A percentile compares a stretch with the other conserved stretches of the same genome.
These are phyloP conservation scores for Solanum bulbocastanum DNA, from an alignment of 257 asterid species.

Conservation along the genomic window DNA sequence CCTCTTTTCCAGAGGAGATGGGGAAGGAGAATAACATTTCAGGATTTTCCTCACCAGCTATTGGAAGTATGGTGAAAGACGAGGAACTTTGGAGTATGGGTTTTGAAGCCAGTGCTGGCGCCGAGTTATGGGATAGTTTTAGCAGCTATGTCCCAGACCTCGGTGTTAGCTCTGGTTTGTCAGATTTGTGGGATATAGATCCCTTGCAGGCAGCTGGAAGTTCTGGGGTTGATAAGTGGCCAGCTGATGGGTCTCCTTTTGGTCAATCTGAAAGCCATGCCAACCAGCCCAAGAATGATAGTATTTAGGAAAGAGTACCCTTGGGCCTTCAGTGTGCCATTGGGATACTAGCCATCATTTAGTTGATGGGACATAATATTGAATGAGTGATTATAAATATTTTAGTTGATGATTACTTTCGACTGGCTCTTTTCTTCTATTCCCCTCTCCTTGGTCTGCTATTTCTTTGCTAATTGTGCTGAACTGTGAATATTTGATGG, in stretches of 20 bases:
- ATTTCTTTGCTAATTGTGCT: background rate
- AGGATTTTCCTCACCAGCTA: constrained; percentile 13
- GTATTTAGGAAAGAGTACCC: constrained; percentile 20
- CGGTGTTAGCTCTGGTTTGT: constrained; percentile 15
- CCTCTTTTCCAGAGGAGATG: constrained; percentile 38
- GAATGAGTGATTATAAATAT: background rate
- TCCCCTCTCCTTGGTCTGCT: background rate
- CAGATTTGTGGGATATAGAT: constrained; percentile 52
- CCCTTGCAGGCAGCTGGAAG: constrained; percentile 31
- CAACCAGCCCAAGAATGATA: constrained; percentile 17
- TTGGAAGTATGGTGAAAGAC: constrained; percentile 24
- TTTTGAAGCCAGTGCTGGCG: constrained; percentile 16
- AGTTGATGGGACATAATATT: constrained; percentile 7
- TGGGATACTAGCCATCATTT: constrained; percentile 16
- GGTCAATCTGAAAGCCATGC: constrained; percentile 13
- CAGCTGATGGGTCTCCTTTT: constrained; percentile 24
- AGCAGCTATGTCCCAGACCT: constrained; percentile 30
- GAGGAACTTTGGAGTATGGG: constrained; percentile 38
- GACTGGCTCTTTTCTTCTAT: background rate
- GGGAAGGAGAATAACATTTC: constrained; percentile 18
- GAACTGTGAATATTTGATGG: background rate
- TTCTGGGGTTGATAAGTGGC: constrained; percentile 39
- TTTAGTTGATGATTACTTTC: background rate
- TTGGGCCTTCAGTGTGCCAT: background rate
- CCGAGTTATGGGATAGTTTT: constrained; percentile 32